Conservation (phyloP, 495 filamentous ascomycete genomes). For the Penicillium atrosanguineum region DNA sequence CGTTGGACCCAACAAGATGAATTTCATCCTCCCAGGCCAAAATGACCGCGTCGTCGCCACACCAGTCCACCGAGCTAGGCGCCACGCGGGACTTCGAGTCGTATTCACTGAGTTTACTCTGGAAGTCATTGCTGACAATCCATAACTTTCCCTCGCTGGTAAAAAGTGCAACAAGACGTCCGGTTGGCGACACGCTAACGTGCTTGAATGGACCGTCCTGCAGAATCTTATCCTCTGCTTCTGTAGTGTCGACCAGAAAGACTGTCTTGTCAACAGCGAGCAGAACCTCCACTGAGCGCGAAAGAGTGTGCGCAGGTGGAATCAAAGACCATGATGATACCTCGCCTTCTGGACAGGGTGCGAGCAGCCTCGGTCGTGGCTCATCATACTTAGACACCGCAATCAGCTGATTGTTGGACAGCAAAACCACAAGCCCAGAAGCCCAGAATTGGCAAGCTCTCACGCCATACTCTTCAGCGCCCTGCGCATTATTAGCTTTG, state of each 20-base stretch:
- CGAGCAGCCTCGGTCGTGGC: conserved; percentile 80
- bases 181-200: conserved; percentile 85
- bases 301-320: conserved; percentile 83
- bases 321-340: conserved; percentile 90
- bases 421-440: conserved; percentile 87
- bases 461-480: conserved; percentile 83
- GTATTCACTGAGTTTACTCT: conserved; percentile 86
- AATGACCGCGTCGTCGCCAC: conserved; percentile 90
- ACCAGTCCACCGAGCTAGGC: conserved; percentile 90
- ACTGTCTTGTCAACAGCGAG: conserved; percentile 83
- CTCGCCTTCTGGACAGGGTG: conserved; percentile 69
- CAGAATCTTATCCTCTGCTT: conserved; percentile 85
- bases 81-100: conserved; percentile 81
- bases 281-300: conserved; percentile 92
- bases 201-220: conserved; percentile 92
- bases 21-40: conserved; percentile 98
- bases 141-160: conserved; percentile 82
- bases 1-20: conserved; percentile 87
- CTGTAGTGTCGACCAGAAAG: conserved; percentile 79
- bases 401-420: conserved; percentile 84
- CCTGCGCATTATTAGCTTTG: conserved; percentile 41
- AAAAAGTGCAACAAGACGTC: conserved; percentile 82
- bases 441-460: conserved; percentile 86
- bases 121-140: conserved; percentile 93
- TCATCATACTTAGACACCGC: conserved; percentile 87